These are phyloP conservation scores for Xylariales sp. DNA, from an alignment of 2,329 filamentous ascomycete species.

Conservation along the genomic window DNA sequence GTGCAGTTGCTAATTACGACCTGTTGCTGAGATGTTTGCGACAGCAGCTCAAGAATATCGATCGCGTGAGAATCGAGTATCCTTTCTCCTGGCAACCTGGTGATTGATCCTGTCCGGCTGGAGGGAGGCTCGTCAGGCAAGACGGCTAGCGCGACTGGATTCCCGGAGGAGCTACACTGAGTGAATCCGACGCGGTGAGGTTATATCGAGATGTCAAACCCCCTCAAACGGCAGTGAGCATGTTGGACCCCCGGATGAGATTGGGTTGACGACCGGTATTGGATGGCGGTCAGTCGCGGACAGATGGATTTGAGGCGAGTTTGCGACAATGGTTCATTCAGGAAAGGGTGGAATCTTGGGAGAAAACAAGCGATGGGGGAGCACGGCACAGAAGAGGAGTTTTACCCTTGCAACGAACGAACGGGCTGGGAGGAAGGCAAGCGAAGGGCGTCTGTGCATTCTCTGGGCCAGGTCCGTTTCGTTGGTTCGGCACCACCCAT, in stretches of 20 bases:
- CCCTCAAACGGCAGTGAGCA: conserved; percentile 21
- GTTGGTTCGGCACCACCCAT: neutral
- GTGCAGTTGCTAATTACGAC: no score
- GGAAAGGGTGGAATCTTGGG: conserved; percentile 5
- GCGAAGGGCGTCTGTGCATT: neutral
- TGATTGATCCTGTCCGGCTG: neutral
- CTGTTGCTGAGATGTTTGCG: no score
- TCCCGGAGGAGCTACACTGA: neutral
- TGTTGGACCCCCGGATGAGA: conserved; percentile 11
- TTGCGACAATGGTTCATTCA: no score
- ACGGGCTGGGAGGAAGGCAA: conserved; percentile 1
- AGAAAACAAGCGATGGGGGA: conserved; percentile 9
- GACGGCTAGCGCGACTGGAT: neutral
- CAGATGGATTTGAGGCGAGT: no score
- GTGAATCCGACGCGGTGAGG: conserved; percentile 16
- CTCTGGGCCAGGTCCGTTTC: no score
- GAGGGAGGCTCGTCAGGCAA: no score
- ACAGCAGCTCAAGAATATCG: no score
- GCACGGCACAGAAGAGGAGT: conserved; percentile 9
- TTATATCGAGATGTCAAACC: conserved; percentile 17
- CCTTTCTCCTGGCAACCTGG: no score
- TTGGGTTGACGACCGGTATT: neutral
- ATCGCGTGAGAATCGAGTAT: no score
- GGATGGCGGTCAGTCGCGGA: neutral
- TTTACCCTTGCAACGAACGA: conserved; percentile 9